These are phyloP conservation scores for Eimeria sp. DNA, from an alignment of 169 alveolate species.

Conservation along the genomic window DNA sequence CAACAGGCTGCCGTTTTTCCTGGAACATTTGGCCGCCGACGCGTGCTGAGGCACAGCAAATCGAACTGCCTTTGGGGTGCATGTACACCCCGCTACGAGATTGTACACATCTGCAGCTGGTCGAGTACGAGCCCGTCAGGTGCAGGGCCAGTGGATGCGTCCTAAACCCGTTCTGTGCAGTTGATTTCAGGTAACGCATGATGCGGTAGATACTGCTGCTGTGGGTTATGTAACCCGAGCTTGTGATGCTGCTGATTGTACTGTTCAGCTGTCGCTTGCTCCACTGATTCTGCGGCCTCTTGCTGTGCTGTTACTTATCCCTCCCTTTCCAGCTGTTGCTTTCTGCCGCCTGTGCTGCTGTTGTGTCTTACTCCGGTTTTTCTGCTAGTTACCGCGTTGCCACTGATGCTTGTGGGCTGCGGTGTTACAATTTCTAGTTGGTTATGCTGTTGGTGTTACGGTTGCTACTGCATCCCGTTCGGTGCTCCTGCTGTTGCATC, in stretches of 20 bases:
- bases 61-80: constrained; percentile 98
- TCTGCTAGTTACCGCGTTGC: background rate
- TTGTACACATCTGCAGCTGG: constrained; percentile 84
- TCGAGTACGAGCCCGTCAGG: constrained; percentile 85
- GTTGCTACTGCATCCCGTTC: background rate
- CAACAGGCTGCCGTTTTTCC: constrained; percentile 98
- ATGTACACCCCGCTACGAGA: constrained; percentile 95
- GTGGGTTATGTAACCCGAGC: background rate
- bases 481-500: background rate
- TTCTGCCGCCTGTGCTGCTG: background rate
- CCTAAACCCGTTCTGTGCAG: constrained; percentile 86
- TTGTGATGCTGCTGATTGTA: background rate
- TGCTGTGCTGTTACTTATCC: background rate
- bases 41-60: constrained; percentile 96
- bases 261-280: background rate
- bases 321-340: background rate
- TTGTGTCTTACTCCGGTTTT: background rate
- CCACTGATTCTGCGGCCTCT: background rate
- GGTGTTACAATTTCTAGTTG: background rate
- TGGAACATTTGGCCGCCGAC: constrained; percentile 99
- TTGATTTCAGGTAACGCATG: constrained; percentile 94
- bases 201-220: background rate
- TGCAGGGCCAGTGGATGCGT: constrained; percentile 85
- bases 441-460: background rate
- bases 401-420: background rate